Conservation (phyloP, 1,284 basidiomycete species). For the Austroboletus sp. region DNA sequence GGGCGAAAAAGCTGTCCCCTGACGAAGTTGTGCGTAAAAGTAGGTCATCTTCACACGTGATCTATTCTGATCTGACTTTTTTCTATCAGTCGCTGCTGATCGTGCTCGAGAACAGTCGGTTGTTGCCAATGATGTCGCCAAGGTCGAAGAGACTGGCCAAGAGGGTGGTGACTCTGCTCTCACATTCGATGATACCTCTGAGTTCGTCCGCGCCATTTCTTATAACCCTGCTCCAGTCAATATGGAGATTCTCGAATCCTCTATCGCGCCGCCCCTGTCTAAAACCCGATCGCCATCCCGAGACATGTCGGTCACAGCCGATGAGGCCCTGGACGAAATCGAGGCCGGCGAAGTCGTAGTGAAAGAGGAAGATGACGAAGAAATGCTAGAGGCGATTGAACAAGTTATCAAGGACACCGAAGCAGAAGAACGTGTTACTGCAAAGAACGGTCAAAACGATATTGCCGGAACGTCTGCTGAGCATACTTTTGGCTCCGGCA, state of each 20-base stretch:
- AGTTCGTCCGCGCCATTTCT: conserved; percentile 89
- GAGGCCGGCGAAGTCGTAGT: conserved; percentile 73
- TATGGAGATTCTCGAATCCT: conserved; percentile 43
- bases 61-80: not conserved
- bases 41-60: conserved; percentile 35
- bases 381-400: conserved; percentile 69
- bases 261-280: conserved; percentile 31
- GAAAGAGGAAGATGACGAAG: conserved; percentile 72
- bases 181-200: conserved; percentile 93
- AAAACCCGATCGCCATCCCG: conserved; percentile 41
- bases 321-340: conserved; percentile 63
- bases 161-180: conserved; percentile 56
- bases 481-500: conserved; percentile 69
- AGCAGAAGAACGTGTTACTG: conserved; percentile 42
- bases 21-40: conserved; percentile 81
- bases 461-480: conserved; percentile 62
- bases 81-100: conserved; percentile 57
- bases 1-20: conserved; percentile 70
- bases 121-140: conserved; percentile 42
- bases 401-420: conserved; percentile 56
- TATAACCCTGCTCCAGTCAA: conserved; percentile 53
- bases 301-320: conserved; percentile 55
- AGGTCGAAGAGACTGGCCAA: conserved; percentile 58
- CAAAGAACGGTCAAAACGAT: conserved; percentile 29
- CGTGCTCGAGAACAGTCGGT: conserved; percentile 48